A percentile compares a stretch with the other conserved stretches of the same genome.
These are phyloP conservation scores for Salix viminalis DNA, from an alignment of 345 rosid species.

Conservation along the genomic window DNA sequence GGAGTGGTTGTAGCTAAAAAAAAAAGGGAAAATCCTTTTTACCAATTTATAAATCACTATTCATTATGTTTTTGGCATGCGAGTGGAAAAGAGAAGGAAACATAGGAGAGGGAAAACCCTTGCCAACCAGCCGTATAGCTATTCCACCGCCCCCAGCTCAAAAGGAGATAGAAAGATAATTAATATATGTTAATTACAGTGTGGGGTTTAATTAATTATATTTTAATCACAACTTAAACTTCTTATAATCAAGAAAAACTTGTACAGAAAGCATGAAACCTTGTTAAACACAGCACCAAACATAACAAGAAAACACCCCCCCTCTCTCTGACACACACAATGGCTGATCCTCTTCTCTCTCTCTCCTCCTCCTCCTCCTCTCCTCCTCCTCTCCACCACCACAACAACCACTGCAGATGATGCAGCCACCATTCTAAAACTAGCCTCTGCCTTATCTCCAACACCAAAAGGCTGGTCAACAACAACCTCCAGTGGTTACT, in stretches of 20 bases:
- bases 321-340: neutral
- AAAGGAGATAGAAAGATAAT: neutral
- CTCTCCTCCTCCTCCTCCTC: slow-evolving; percentile 11
- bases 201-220: neutral
- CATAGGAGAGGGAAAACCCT: neutral
- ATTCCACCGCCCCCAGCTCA: too few species aligned
- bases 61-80: too few species aligned
- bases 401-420: slow-evolving; percentile 48
- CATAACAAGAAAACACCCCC: neutral
- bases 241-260: neutral
- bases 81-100: neutral
- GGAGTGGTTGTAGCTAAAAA: too few species aligned
- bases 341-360: neutral
- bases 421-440: slow-evolving; percentile 35
- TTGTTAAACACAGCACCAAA: neutral
- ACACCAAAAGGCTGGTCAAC: slow-evolving; percentile 59
- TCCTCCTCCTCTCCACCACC: slow-evolving; percentile 8
- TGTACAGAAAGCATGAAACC: neutral
- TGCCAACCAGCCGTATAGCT: too few species aligned
- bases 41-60: neutral
- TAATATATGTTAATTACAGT: too few species aligned
- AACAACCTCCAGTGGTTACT: slow-evolving; percentile 28
- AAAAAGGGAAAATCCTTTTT: too few species aligned
- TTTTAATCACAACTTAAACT: neutral
- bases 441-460: slow-evolving; percentile 44